Evolutionary conservation across 2,329 filamentous ascomycete species (phyloP).

Genomic region (Colletotrichum ledebouriae): DNA sequence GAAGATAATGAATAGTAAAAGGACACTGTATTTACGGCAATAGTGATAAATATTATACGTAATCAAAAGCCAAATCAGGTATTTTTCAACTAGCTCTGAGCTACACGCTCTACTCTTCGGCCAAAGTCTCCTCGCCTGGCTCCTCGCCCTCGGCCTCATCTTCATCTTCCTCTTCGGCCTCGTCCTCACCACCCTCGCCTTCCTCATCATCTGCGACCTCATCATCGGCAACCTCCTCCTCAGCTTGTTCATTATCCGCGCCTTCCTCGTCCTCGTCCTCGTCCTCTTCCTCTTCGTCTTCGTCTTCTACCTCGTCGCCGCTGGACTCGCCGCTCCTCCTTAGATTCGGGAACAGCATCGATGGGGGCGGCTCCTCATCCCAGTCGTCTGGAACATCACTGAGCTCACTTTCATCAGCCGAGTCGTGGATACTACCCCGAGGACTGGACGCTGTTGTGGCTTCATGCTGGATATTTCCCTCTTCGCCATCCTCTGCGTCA

Average conservation of each 20-base stretch:
- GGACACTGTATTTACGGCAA: too few relatives aligned
- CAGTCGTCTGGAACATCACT: constrained; percentile 73
- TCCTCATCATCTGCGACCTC: constrained; percentile 31
- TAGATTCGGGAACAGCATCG: constrained; percentile 64
- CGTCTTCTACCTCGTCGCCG: constrained; percentile 47
- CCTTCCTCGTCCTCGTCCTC: constrained; percentile 41
- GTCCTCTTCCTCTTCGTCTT: constrained; percentile 36
- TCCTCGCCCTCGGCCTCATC: not conserved
- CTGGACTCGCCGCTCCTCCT: constrained; percentile 49
- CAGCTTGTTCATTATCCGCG: constrained; percentile 33
- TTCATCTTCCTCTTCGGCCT: constrained; percentile 47
- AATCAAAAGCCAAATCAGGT: too few relatives aligned
- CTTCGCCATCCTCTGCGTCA: constrained; percentile 46
- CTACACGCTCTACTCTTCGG: constrained; percentile 9
- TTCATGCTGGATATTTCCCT: not conserved
- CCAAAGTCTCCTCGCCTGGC: constrained; percentile 11
- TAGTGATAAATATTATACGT: too few relatives aligned
- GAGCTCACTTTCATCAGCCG: constrained; percentile 77
- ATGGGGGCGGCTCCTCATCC: constrained; percentile 68
- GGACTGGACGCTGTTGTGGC: constrained; percentile 60
- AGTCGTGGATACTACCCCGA: constrained; percentile 73
- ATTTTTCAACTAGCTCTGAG: not conserved
- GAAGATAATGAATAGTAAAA: too few relatives aligned
- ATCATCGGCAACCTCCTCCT: constrained; percentile 36
- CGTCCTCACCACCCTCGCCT: not conserved